Conservation (phyloP, 805 yeast species). For the Saturnispora serradocipensis region DNA sequence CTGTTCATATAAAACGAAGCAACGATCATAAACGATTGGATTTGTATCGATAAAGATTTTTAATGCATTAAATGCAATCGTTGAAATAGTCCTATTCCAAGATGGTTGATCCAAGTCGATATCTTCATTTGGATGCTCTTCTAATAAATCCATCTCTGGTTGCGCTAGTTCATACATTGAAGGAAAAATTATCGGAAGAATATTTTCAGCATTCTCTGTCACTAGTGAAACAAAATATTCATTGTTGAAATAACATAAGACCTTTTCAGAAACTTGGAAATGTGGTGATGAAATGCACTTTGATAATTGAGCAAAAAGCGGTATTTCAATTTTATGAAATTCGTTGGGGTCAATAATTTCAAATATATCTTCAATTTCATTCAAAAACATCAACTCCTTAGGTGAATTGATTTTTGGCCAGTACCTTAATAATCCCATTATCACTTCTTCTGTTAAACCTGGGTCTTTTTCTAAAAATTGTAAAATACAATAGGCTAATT, state of each 20-base stretch:
- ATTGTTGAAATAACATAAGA: constrained; percentile 87
- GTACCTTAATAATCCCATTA: constrained; percentile 82
- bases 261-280: constrained; percentile 95
- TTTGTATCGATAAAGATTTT: constrained; percentile 89
- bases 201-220: constrained; percentile 86
- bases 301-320: constrained; percentile 86
- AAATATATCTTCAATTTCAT: constrained; percentile 93
- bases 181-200: constrained; percentile 85
- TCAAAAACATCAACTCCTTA: constrained; percentile 90
- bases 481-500: constrained; percentile 91
- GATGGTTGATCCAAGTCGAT: constrained; percentile 43
- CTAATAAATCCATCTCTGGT: constrained; percentile 27
- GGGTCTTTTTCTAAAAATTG: constrained; percentile 96
- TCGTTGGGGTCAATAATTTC: constrained; percentile 94
- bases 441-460: constrained; percentile 85
- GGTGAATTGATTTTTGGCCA: constrained; percentile 97
- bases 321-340: constrained; percentile 84
- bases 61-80: constrained; percentile 82
- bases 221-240: constrained; percentile 86
- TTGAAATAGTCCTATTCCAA: constrained; percentile 92
- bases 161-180: constrained; percentile 76
- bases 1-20: constrained; percentile 80
- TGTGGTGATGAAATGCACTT: constrained; percentile 92
- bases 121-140: constrained; percentile 23
- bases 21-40: constrained; percentile 83